Evolutionary conservation across 768 basidiomycete species (phyloP).

Genomic region (Glaciozyma antarctica): DNA sequence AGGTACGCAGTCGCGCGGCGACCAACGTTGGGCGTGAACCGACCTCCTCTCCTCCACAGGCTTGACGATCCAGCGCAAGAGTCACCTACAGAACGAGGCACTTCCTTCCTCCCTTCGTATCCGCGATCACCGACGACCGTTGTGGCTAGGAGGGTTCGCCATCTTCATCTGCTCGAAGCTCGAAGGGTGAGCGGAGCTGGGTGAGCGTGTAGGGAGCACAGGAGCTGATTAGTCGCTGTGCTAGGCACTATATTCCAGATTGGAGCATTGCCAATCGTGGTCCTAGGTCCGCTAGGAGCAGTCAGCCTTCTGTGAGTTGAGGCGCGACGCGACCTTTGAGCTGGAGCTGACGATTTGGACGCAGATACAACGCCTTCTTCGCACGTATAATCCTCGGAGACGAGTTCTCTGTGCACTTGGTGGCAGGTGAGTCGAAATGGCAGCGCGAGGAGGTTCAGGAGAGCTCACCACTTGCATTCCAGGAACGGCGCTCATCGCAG

Average conservation of each 20-base stretch:
- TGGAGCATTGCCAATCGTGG: constrained; percentile 84
- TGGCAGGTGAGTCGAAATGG: constrained; percentile 34
- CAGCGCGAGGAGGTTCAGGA: too few relatives aligned
- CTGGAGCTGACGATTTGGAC: too few relatives aligned
- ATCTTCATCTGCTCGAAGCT: constrained; percentile 84
- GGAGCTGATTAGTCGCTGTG: not conserved
- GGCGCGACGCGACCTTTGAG: too few relatives aligned
- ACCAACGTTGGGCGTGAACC: not conserved
- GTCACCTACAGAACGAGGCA: constrained; percentile 71
- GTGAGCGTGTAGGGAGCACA: too few relatives aligned
- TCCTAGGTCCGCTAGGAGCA: constrained; percentile 85
- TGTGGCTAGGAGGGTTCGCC: constrained; percentile 78
- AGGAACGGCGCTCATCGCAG: constrained; percentile 67
- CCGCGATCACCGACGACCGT: constrained; percentile 68
- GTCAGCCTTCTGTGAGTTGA: constrained; percentile 58
- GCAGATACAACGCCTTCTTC: constrained; percentile 77
- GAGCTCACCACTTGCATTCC: too few relatives aligned
- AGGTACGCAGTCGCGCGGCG: constrained; percentile 39
- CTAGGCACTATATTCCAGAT: constrained; percentile 70
- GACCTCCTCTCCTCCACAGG: constrained; percentile 39
- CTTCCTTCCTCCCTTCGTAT: constrained; percentile 56
- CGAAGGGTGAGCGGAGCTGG: constrained; percentile 48
- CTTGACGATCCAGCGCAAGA: constrained; percentile 85
- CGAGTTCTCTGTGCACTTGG: constrained; percentile 70
- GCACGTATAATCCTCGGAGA: constrained; percentile 76